Evolutionary conservation across 495 filamentous ascomycete genomes (phyloP).

Genomic region (Penicillium samsonianum): DNA sequence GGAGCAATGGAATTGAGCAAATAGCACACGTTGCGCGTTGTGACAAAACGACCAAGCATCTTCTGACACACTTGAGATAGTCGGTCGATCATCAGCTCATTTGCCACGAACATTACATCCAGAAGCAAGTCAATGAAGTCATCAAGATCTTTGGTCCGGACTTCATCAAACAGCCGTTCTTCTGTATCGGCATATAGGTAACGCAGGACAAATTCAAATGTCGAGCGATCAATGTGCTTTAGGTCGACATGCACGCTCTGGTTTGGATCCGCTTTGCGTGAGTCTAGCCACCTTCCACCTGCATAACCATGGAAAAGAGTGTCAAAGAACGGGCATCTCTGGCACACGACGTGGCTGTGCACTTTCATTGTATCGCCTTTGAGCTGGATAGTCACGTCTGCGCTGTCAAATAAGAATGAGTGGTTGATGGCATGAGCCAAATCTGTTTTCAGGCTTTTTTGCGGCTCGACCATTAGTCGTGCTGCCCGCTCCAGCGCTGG

Average conservation of each 20-base stretch:
- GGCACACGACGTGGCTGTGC: constrained; percentile 77
- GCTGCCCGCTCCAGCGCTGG: constrained; percentile 69
- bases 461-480: constrained; percentile 67
- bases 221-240: constrained; percentile 68
- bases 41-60: constrained; percentile 83
- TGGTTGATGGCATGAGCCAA: constrained; percentile 67
- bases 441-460: constrained; percentile 63
- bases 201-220: constrained; percentile 77
- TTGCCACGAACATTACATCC: constrained; percentile 85
- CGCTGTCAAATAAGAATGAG: constrained; percentile 66
- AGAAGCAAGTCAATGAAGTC: constrained; percentile 86
- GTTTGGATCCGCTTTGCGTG: constrained; percentile 57
- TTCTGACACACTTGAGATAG: constrained; percentile 88
- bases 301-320: constrained; percentile 86
- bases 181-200: constrained; percentile 85
- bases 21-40: constrained; percentile 79
- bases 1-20: constrained; percentile 82
- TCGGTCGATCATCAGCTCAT: constrained; percentile 93
- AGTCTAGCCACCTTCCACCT: constrained; percentile 76
- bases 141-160: constrained; percentile 69
- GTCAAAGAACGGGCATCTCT: constrained; percentile 89
- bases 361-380: constrained; percentile 63
- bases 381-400: constrained; percentile 76
- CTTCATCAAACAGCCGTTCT: constrained; percentile 76
- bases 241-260: constrained; percentile 73